These are phyloP conservation scores for Stachybotrys echinatus DNA, from an alignment of 2,329 filamentous ascomycete genomes.

Conservation along the genomic window DNA sequence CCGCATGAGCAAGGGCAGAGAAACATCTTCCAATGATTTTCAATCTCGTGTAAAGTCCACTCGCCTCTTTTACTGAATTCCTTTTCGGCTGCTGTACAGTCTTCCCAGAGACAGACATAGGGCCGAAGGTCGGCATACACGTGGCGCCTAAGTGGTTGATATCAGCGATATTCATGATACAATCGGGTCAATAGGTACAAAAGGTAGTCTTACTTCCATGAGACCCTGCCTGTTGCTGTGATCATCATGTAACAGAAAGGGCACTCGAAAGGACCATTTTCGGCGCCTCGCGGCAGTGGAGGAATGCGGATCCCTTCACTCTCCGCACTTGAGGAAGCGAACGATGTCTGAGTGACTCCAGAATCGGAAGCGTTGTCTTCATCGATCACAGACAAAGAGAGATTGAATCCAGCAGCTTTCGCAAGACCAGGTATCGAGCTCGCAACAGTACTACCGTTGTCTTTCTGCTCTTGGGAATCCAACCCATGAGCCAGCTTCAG, in stretches of 20 bases:
- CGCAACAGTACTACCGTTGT: constrained; percentile 11
- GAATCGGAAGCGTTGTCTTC: constrained; percentile 15
- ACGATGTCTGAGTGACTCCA: constrained; percentile 21
- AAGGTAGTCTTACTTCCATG: constrained; percentile 23
- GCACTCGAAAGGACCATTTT: constrained; percentile 26
- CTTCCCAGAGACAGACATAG: constrained; percentile 25
- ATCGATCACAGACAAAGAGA: constrained; percentile 6
- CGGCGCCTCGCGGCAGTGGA: constrained; percentile 13
- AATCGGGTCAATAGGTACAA: no score
- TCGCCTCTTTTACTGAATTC: constrained; percentile 13
- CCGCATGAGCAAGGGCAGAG: constrained; percentile 13
- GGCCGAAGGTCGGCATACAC: constrained; percentile 31
- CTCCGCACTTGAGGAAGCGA: constrained; percentile 15
- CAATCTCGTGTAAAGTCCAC: constrained; percentile 17
- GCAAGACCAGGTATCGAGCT: constrained; percentile 14
- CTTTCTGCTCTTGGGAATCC: constrained; percentile 8
- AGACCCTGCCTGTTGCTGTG: constrained; percentile 10
- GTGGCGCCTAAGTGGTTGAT: constrained; percentile 23
- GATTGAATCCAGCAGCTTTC: constrained; percentile 2
- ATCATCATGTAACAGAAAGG: constrained; percentile 33
- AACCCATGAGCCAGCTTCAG: constrained; percentile 21
- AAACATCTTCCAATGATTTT: constrained; percentile 18
- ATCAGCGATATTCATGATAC: background rate
- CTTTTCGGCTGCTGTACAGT: constrained; percentile 14
- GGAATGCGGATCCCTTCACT: constrained; percentile 12